Conservation (phyloP, 345 rosid species). For the Sonneratia caseolaris region DNA sequence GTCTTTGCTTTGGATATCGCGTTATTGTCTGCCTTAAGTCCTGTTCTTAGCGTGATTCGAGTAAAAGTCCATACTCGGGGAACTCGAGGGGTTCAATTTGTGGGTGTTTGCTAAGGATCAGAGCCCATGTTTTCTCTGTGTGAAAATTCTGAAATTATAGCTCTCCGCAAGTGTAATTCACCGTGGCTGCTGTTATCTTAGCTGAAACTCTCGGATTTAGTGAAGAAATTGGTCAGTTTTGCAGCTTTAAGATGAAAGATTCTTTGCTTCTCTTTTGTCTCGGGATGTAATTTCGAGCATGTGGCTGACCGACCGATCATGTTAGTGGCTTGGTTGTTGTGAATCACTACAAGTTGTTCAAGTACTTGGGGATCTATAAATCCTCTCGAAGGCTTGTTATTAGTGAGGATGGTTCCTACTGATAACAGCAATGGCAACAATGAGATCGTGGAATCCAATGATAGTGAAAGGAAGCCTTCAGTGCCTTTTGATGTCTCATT, state of each 20-base stretch:
- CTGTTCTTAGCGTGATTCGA: neutral
- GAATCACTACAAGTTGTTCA: neutral
- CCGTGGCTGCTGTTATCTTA: neutral
- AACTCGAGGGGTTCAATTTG: neutral
- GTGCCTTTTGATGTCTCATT: constrained; percentile 30
- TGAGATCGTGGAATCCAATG: constrained; percentile 38
- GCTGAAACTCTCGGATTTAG: neutral
- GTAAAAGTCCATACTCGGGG: neutral
- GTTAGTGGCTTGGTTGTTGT: neutral
- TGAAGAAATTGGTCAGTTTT: neutral
- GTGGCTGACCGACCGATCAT: neutral
- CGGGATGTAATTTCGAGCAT: neutral
- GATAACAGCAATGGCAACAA: constrained; percentile 26
- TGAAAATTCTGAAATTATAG: neutral
- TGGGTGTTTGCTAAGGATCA: constrained; percentile 1
- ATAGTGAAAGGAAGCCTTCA: constrained; percentile 14
- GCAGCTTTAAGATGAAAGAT: neutral
- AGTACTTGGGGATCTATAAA: neutral
- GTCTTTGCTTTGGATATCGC: neutral
- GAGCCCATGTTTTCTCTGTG: neutral
- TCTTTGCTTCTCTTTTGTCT: neutral
- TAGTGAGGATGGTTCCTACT: constrained; percentile 30
- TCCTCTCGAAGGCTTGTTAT: neutral
- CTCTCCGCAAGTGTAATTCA: neutral
- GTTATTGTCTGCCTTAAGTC: neutral